phyloP scores from a whole-genome alignment of 2,329 filamentous ascomycete species.

The Pseudogymnoascus sp. region DNA sequence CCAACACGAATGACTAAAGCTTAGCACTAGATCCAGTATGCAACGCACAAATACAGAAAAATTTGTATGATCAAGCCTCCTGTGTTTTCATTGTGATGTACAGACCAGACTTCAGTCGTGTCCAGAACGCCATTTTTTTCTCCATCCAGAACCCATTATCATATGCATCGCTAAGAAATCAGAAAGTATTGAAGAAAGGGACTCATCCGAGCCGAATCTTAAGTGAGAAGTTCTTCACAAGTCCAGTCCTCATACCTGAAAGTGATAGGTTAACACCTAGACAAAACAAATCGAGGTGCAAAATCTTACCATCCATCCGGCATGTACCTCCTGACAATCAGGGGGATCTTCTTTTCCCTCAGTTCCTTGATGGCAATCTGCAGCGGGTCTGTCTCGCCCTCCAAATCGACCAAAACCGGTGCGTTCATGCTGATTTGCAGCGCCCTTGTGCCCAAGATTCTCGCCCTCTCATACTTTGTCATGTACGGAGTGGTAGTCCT shows the following conservation, averaged over 20 bases:
- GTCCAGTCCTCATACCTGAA: slow-evolving; percentile 89
- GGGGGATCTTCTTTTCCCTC: slow-evolving; percentile 94
- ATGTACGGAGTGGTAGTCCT: slow-evolving; percentile 94
- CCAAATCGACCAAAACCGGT: slow-evolving; percentile 88
- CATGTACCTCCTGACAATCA: slow-evolving; percentile 90
- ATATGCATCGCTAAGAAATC: slow-evolving; percentile 11
- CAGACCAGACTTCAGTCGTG: slow-evolving; percentile 6
- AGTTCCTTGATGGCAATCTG: slow-evolving; percentile 98
- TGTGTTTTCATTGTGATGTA: slow-evolving; percentile 6
- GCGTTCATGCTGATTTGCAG: slow-evolving; percentile 98
- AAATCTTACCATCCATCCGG: slow-evolving; percentile 83
- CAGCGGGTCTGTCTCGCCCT: slow-evolving; percentile 94
- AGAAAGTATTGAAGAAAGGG: slow-evolving; percentile 8
- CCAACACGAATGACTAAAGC: not conserved
- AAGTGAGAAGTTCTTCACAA: slow-evolving; percentile 82
- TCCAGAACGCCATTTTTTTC: slow-evolving; percentile 7
- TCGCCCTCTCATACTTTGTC: slow-evolving; percentile 97
- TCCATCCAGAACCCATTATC: slow-evolving; percentile 6
- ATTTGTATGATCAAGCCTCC: not conserved
- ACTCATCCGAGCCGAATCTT: slow-evolving; percentile 15
- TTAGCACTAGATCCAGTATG: slow-evolving; percentile 1
- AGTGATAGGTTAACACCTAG: not conserved
- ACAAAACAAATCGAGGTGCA: not conserved
- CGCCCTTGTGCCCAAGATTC: slow-evolving; percentile 86
- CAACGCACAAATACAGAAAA: not conserved